Percentiles rank a stretch among this genome's conserved stretches.
phyloP scores from a whole-genome alignment of 1,284 basidiomycete species.

The Fistulinella cinereoalba region DNA sequence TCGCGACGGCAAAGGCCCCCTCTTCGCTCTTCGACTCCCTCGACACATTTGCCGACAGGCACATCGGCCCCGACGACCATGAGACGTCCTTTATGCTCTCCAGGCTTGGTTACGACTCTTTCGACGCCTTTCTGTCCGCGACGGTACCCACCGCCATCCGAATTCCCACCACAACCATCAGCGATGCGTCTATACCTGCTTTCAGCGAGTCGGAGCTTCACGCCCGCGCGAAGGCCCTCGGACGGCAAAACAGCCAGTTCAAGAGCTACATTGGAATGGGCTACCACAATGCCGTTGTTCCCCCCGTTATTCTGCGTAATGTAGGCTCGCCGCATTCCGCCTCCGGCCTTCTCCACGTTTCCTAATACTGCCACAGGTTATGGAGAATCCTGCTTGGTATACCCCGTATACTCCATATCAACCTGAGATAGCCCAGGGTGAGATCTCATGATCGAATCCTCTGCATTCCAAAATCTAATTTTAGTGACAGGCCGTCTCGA shows the following conservation, averaged over 20 bases:
- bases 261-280: slow-evolving; percentile 98
- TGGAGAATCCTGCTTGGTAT: slow-evolving; percentile 98
- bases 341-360: slow-evolving; percentile 1
- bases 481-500: slow-evolving; percentile 76
- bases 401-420: slow-evolving; percentile 96
- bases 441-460: slow-evolving; percentile 16
- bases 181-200: slow-evolving; percentile 66
- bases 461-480: slow-evolving; percentile 11
- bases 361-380: slow-evolving; percentile 52
- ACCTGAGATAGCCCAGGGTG: slow-evolving; percentile 91
- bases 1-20: slow-evolving; percentile 60
- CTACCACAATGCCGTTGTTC: slow-evolving; percentile 92
- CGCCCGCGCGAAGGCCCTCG: slow-evolving; percentile 74
- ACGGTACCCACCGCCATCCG: slow-evolving; percentile 82
- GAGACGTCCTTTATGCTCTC: slow-evolving; percentile 80
- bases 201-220: slow-evolving; percentile 88
- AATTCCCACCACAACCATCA: slow-evolving; percentile 59
- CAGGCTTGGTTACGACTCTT: slow-evolving; percentile 75
- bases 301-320: slow-evolving; percentile 90
- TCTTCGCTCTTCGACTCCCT: slow-evolving; percentile 71
- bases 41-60: slow-evolving; percentile 85
- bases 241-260: slow-evolving; percentile 74
- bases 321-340: slow-evolving; percentile 48
- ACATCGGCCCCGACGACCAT: slow-evolving; percentile 82
- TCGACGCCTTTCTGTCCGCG: slow-evolving; percentile 82